phyloP scores from a whole-genome alignment of 306 rosid species.

The Gastrolobium bilobum region DNA sequence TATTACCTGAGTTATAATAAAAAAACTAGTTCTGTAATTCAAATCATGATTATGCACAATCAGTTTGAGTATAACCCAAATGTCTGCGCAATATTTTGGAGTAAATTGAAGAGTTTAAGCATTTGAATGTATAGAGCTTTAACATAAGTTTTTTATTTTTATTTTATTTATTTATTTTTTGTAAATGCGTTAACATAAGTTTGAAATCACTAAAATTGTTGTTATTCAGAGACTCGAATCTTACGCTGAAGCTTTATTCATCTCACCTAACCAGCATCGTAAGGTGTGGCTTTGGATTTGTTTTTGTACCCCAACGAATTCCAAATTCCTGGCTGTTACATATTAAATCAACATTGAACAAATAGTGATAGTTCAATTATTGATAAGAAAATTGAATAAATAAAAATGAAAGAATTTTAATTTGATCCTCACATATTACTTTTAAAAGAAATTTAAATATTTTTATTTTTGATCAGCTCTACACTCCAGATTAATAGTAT shows the following conservation, averaged over 20 bases:
- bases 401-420: too few species aligned
- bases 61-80: not conserved
- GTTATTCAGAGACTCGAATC: not conserved
- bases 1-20: not conserved
- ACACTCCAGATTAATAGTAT: too few species aligned
- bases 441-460: too few species aligned
- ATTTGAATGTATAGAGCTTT: too few species aligned
- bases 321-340: conserved; percentile 37
- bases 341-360: too few species aligned
- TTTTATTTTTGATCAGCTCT: too few species aligned
- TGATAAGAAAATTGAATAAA: too few species aligned
- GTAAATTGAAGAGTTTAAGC: not conserved
- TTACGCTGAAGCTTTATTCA: not conserved
- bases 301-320: not conserved
- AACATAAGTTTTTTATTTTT: too few species aligned
- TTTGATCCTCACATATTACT: too few species aligned
- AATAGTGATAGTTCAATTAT: too few species aligned
- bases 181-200: not conserved
- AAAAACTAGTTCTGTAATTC: not conserved
- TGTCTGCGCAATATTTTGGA: not conserved
- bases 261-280: not conserved
- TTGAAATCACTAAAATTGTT: not conserved
- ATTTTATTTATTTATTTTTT: too few species aligned
- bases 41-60: conserved; percentile 5
- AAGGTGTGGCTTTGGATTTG: conserved; percentile 13